Percentiles rank a stretch among this genome's conserved stretches.
Conservation (phyloP, 371 early-diverging fungal species). For the Nosema bombycis region DNA sequence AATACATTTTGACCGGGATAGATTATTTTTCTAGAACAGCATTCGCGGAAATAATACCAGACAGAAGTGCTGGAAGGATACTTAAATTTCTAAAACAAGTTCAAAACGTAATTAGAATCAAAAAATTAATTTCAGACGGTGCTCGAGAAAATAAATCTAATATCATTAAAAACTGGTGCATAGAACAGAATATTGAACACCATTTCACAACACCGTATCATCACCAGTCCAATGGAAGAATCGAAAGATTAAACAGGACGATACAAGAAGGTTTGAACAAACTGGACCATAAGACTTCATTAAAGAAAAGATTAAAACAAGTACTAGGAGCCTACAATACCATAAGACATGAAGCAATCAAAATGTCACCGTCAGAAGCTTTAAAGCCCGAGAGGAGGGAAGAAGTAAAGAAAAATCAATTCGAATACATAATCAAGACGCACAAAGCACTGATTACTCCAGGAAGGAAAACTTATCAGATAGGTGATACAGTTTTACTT, state of each 20-base stretch:
- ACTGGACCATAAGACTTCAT: not conserved
- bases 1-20: constrained; percentile 2
- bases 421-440: no score
- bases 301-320: not conserved
- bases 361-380: not conserved
- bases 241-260: constrained; percentile 7
- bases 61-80: not conserved
- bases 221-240: constrained; percentile 20
- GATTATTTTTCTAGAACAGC: constrained; percentile 7
- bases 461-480: no score
- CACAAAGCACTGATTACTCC: no score
- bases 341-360: not conserved
- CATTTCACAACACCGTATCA: constrained; percentile 10
- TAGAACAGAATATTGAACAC: not conserved
- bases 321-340: not conserved
- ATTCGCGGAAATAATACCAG: not conserved
- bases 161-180: not conserved
- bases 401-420: no score
- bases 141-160: constrained; percentile 1
- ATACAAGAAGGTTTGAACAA: not conserved
- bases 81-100: not conserved
- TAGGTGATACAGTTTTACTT: no score
- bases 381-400: no score
- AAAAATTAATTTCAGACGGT: not conserved
- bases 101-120: not conserved